Evolutionary conservation across 257 asterid genomes (phyloP), one percentile per base, ranked within the genome.

Genomic region (Primulina tabacum): DNA sequence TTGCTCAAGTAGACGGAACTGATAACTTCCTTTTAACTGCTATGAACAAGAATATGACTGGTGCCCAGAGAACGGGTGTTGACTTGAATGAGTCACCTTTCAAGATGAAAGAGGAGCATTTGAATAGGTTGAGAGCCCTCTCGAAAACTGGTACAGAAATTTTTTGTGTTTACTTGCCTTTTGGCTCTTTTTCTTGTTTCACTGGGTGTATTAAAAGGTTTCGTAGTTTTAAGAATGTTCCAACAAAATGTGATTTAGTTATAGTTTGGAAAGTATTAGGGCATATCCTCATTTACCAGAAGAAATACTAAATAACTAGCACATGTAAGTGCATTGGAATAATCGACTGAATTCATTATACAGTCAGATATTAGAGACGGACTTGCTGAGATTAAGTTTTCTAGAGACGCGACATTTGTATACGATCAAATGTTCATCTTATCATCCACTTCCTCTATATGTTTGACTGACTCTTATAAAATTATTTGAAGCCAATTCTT

Each of bases 31-130:
- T 80, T 33, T 82, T 88, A 56, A 79, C 73, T 60, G 75, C 82
- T 77, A 73, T 73, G 60, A 68, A 65, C 63, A 80, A 73, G 74
- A 82, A 79, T 38, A 69, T 76, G 78, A 80, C 74, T 67, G 77
- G 73, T 68, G 79, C 87, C 17, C 79, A 68, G 67, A 82, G 95
- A 78, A 76, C 84, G 18, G 86, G 83, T 12, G 92, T 92, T 73
- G 98, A 92, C 81, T 81, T 92, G 80, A 90, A 90, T 28, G 97
- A 93, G 79, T 93, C 87, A 64, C 97, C 97, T 76, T 93, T 90
- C 84, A 90, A 79, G 83, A 79, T 93, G 68, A 82, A 88, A 73
- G 98, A 92, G 77, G 98, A 90, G 78, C 97, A 92, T 71, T 80
- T 92, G 72, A 83, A 70, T 73, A 83, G 98, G 87, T 84, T 93